Conservation (phyloP, 176 grass and related monocot species). For the Avena atlantica region DNA sequence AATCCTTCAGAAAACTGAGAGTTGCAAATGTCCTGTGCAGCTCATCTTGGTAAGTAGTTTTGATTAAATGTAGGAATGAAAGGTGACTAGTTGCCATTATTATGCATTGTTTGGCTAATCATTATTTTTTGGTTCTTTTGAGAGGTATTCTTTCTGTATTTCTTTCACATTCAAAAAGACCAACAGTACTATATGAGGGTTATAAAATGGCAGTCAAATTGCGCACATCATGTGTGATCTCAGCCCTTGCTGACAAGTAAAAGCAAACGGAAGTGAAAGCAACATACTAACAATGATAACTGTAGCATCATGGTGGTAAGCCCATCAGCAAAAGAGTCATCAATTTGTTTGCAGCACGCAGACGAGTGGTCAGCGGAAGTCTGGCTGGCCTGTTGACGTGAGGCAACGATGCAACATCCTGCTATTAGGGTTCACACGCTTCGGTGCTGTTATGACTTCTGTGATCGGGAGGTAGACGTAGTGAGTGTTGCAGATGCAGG, state of each 20-base stretch:
- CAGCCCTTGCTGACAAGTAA: background rate
- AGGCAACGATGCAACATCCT: slow-evolving; percentile 88
- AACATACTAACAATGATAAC: background rate
- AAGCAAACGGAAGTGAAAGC: background rate
- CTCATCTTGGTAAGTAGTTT: background rate
- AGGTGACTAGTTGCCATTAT: background rate
- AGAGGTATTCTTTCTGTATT: background rate
- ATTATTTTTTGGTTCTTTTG: background rate
- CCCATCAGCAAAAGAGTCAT: slow-evolving; percentile 25
- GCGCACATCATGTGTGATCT: background rate
- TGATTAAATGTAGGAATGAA: background rate
- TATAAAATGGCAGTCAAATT: slow-evolving; percentile 7
- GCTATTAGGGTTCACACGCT: slow-evolving; percentile 67
- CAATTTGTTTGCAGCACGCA: background rate
- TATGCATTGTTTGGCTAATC: background rate
- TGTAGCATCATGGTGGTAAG: background rate
- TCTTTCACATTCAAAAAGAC: background rate
- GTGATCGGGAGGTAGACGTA: slow-evolving; percentile 71
- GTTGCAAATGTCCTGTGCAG: slow-evolving; percentile 7
- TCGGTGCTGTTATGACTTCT: slow-evolving; percentile 65
- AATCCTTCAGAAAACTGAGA: background rate
- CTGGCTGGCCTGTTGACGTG: slow-evolving; percentile 76
- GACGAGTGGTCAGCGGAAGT: slow-evolving; percentile 53
- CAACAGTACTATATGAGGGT: background rate
- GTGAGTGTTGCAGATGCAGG: slow-evolving; percentile 72